Conservation (phyloP, 192 early-diverging fungal species). For the Umbelopsis isabellina region DNA sequence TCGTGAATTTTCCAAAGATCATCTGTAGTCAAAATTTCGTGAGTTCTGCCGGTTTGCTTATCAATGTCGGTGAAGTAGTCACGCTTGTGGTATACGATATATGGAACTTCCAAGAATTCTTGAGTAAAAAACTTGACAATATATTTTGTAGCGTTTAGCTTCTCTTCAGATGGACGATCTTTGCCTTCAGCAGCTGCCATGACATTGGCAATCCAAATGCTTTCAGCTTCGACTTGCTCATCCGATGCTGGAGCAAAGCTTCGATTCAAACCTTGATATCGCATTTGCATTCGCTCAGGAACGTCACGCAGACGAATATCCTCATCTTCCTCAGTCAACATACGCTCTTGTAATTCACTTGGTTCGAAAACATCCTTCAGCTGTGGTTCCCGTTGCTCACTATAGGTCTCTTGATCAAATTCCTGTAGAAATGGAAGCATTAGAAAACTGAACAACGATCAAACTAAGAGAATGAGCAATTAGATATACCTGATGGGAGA, state of each 20-base stretch:
- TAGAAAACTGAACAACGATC: conserved; percentile 16
- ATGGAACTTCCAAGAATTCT: conserved; percentile 91
- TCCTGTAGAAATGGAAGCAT: neutral
- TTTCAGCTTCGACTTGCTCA: conserved; percentile 68
- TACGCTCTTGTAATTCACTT: conserved; percentile 80
- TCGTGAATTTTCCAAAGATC: conserved; percentile 94
- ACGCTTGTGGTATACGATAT: conserved; percentile 81
- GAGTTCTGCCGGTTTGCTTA: conserved; percentile 36
- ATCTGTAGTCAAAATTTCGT: conserved; percentile 62
- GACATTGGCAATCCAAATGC: conserved; percentile 54
- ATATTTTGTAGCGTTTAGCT: conserved; percentile 27
- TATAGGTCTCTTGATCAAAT: conserved; percentile 20
- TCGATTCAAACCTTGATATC: conserved; percentile 46
- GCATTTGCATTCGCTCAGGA: conserved; percentile 91
- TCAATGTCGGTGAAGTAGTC: conserved; percentile 75
- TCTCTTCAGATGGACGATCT: conserved; percentile 31
- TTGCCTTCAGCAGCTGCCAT: conserved; percentile 27
- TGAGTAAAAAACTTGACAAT: conserved; percentile 74
- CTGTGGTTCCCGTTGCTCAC: conserved; percentile 57
- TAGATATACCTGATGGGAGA: conserved; percentile 1
- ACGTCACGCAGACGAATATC: conserved; percentile 85
- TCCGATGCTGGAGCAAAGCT: conserved; percentile 48
- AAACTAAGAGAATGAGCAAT: too few species aligned
- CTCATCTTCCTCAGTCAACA: conserved; percentile 94
- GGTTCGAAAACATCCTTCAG: conserved; percentile 79